These are phyloP conservation scores for Anthoceros angustus DNA, from an alignment of 225 moss, liverwort and hornwort genomes.

Conservation along the genomic window DNA sequence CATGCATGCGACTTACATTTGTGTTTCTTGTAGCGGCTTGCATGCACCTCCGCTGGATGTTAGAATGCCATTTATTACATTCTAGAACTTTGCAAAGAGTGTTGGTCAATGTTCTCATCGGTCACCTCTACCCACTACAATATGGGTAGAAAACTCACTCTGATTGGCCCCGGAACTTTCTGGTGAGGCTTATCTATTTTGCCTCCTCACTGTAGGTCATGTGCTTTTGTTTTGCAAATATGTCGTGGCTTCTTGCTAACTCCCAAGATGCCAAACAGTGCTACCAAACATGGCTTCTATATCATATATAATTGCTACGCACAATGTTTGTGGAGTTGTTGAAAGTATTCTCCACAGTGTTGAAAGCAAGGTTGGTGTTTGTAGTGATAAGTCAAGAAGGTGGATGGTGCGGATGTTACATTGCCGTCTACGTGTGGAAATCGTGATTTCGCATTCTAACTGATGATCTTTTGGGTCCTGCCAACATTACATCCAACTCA, in stretches of 20 bases:
- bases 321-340: too few species aligned
- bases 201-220: too few species aligned
- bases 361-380: too few species aligned
- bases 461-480: neutral
- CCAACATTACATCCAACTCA: slow-evolving; percentile 50
- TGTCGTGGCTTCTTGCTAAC: too few species aligned
- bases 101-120: slow-evolving; percentile 7
- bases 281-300: too few species aligned
- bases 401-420: neutral
- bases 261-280: too few species aligned
- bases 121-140: slow-evolving; percentile 51
- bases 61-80: neutral
- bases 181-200: slow-evolving; percentile 24
- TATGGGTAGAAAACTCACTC: slow-evolving; percentile 49
- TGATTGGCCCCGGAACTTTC: slow-evolving; percentile 51
- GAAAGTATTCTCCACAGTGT: too few species aligned
- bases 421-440: neutral
- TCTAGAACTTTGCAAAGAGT: neutral
- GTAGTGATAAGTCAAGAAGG: too few species aligned
- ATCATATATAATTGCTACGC: too few species aligned
- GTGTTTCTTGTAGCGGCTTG: neutral
- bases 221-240: too few species aligned
- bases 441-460: neutral
- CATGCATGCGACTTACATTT: slow-evolving; percentile 22
- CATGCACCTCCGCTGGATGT: neutral